Conservation (phyloP, 2,329 filamentous ascomycete species). For the Hansfordia pulvinata region DNA sequence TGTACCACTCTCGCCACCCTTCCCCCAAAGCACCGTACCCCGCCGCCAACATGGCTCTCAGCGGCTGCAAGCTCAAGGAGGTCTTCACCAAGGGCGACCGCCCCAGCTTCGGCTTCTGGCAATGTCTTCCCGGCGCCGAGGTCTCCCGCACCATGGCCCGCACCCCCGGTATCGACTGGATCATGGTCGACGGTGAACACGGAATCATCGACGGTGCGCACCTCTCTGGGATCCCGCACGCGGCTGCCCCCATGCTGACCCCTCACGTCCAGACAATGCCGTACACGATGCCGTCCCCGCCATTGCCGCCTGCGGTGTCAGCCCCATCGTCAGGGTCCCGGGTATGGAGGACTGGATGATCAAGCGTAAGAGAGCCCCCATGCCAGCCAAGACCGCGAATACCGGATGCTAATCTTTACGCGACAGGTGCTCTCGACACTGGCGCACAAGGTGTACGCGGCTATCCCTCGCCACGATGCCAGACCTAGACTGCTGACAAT, state of each 20-base stretch:
- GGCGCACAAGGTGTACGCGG: conserved; percentile 39
- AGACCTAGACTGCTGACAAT: conserved; percentile 5
- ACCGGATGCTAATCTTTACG: conserved; percentile 7
- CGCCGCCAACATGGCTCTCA: too few species aligned
- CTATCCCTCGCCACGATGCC: too few species aligned
- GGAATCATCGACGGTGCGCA: conserved; percentile 36
- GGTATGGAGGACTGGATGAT: conserved; percentile 43
- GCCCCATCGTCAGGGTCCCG: conserved; percentile 42
- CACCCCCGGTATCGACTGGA: conserved; percentile 49
- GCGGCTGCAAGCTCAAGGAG: conserved; percentile 27
- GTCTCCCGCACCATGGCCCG: conserved; percentile 45
- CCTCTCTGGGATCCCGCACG: conserved; percentile 1
- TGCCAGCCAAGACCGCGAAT: not conserved
- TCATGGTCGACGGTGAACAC: conserved; percentile 47
- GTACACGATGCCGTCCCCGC: conserved; percentile 46
- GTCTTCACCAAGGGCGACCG: conserved; percentile 31
- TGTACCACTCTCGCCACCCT: too few species aligned
- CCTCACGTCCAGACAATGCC: conserved; percentile 24
- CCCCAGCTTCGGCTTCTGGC: conserved; percentile 44
- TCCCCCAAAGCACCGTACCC: too few species aligned
- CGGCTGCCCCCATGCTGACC: conserved; percentile 2
- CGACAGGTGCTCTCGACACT: conserved; percentile 37
- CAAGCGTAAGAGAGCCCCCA: conserved; percentile 31
- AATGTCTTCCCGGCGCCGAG: conserved; percentile 48
- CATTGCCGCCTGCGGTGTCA: conserved; percentile 38